Evolutionary conservation across 257 asterid genomes (phyloP).

Genomic region (Solanum clarkiae): DNA sequence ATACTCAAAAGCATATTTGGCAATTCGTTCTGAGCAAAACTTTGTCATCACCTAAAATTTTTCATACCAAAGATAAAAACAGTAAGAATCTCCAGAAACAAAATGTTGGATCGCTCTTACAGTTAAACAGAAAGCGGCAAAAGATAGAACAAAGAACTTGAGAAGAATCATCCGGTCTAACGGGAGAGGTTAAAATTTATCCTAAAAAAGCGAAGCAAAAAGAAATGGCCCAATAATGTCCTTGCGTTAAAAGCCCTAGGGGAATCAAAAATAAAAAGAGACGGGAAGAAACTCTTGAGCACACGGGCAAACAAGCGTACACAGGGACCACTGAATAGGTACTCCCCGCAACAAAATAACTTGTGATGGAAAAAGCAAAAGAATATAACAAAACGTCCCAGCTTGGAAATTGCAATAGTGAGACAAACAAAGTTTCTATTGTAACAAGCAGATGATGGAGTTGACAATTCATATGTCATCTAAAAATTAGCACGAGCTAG

Average conservation of each 20-base stretch:
- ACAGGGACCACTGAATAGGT: background rate
- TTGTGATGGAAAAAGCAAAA: background rate
- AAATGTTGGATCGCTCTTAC: background rate
- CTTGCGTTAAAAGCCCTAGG: background rate
- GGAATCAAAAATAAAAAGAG: background rate
- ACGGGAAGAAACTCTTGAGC: background rate
- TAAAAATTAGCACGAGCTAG: background rate
- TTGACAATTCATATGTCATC: background rate
- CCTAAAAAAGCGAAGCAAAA: background rate
- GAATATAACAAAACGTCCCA: background rate
- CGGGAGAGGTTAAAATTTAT: background rate
- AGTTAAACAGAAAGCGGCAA: background rate
- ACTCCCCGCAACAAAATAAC: background rate
- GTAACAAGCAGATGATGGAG: background rate
- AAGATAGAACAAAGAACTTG: background rate
- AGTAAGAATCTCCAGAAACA: background rate
- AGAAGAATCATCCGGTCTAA: background rate
- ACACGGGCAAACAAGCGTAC: background rate
- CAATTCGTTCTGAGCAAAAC: slow-evolving; percentile 94
- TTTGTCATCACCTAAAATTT: slow-evolving; percentile 77
- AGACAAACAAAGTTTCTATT: background rate
- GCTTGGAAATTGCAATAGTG: background rate
- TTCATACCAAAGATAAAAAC: background rate
- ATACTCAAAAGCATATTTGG: slow-evolving; percentile 94
- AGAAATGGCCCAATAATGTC: background rate